Conservation (phyloP, 805 yeast species). For the Blastobotrys robertii region DNA sequence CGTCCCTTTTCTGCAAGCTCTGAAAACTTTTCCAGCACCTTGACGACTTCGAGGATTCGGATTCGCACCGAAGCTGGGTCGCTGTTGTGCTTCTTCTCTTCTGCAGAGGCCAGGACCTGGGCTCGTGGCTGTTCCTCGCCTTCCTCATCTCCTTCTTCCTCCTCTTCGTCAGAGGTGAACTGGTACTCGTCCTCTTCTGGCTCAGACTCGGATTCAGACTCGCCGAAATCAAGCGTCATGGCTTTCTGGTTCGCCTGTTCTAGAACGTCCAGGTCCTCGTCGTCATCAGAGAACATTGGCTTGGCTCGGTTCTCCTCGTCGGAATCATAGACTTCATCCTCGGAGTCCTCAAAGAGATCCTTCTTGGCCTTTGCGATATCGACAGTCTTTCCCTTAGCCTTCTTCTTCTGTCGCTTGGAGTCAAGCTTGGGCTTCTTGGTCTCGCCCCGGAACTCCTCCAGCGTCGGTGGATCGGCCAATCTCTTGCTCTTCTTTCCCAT, state of each 20-base stretch:
- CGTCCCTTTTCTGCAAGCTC: constrained; percentile 75
- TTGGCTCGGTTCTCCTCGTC: constrained; percentile 46
- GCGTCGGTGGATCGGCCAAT: constrained; percentile 85
- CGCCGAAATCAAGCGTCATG: constrained; percentile 13
- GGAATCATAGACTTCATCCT: constrained; percentile 46
- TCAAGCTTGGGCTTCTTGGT: constrained; percentile 12
- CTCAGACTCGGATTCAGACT: constrained; percentile 12
- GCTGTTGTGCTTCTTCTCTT: constrained; percentile 42
- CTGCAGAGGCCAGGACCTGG: constrained; percentile 60
- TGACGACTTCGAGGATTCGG: constrained; percentile 90
- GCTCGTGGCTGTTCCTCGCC: constrained; percentile 40
- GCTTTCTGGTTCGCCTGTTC: constrained; percentile 17
- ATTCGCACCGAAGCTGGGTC: constrained; percentile 80
- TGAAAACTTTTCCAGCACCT: constrained; percentile 85
- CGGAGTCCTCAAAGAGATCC: constrained; percentile 46
- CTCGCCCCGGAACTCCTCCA: constrained; percentile 61
- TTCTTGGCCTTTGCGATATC: constrained; percentile 63
- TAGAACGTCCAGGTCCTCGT: constrained; percentile 49
- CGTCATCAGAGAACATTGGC: constrained; percentile 76
- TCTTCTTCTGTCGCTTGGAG: constrained; percentile 25
- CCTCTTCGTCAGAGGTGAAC: constrained; percentile 14
- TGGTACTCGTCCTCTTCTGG: constrained; percentile 16
- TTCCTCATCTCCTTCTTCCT: constrained; percentile 21
- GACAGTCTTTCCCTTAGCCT: constrained; percentile 21
- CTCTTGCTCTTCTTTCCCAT: constrained; percentile 88